Conservation (phyloP, 805 yeast genomes). For the Danielia oregonensis region DNA sequence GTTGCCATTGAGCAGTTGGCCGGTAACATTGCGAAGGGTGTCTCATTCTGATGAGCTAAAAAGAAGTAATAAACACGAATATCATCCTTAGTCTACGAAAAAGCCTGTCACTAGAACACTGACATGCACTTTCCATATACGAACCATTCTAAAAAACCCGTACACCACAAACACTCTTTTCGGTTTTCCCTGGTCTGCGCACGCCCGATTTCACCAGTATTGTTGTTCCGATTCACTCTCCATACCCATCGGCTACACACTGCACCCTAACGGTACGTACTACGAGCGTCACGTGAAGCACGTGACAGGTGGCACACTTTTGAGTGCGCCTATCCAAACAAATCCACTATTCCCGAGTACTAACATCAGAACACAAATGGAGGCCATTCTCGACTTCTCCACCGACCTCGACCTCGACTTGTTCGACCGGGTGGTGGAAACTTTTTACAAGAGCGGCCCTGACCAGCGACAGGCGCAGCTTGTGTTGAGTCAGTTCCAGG, state of each 20-base stretch:
- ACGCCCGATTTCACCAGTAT: background rate
- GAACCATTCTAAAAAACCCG: no score
- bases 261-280: no score
- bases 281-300: no score
- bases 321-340: background rate
- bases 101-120: no score
- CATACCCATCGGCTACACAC: no score
- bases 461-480: conserved; percentile 71
- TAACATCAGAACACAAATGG: conserved; percentile 48
- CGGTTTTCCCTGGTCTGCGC: background rate
- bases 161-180: background rate
- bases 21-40: conserved; percentile 59
- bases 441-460: conserved; percentile 71
- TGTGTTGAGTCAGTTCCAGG: conserved; percentile 77
- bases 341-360: background rate
- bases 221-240: background rate
- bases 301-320: no score
- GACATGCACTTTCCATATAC: no score
- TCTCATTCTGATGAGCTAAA: no score
- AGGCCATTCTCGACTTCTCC: conserved; percentile 79
- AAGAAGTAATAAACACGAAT: conserved; percentile 27
- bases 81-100: no score
- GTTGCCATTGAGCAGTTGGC: conserved; percentile 53
- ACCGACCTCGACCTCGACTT: conserved; percentile 75
- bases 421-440: conserved; percentile 79